phyloP scores from a whole-genome alignment of 1,284 basidiomycete species.

The Cronartium quercuum region DNA sequence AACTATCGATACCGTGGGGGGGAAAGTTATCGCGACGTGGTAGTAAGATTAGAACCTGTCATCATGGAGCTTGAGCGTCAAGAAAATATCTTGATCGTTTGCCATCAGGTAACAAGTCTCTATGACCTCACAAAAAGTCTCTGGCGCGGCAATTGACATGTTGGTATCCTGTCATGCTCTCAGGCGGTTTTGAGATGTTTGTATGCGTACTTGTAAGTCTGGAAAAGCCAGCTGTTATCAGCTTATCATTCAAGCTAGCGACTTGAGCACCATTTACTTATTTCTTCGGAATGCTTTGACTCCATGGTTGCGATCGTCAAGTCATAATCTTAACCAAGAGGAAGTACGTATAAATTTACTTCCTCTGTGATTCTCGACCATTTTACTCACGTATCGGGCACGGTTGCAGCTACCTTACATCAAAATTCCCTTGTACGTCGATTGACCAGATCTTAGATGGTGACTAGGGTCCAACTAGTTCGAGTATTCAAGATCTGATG shows the following conservation, averaged over 20 bases:
- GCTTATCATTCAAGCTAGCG: not conserved
- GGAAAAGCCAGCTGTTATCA: not conserved
- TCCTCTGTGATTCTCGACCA: not conserved
- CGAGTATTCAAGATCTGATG: too few species aligned
- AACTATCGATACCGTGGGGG: conserved; percentile 80
- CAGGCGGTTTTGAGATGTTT: conserved; percentile 74
- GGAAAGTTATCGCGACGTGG: conserved; percentile 84
- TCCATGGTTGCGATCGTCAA: not conserved
- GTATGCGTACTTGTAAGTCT: conserved; percentile 48
- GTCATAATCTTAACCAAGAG: conserved; percentile 76
- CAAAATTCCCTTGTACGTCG: conserved; percentile 56
- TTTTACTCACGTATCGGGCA: not conserved
- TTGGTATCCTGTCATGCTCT: not conserved
- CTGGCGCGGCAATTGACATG: not conserved
- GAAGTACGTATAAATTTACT: conserved; percentile 52
- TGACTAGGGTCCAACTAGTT: too few species aligned
- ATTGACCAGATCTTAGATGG: not conserved
- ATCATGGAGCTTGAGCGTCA: conserved; percentile 99
- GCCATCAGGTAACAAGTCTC: conserved; percentile 63
- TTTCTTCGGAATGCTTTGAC: too few species aligned
- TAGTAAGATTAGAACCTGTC: conserved; percentile 91
- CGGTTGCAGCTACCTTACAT: conserved; percentile 70
- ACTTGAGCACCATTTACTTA: not conserved
- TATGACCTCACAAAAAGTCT: not conserved
- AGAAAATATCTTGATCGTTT: conserved; percentile 93